Percentiles rank a stretch among this genome's conserved stretches.
Conservation (phyloP, 148 eudicot genomes). For the Persicaria tinctoria region DNA sequence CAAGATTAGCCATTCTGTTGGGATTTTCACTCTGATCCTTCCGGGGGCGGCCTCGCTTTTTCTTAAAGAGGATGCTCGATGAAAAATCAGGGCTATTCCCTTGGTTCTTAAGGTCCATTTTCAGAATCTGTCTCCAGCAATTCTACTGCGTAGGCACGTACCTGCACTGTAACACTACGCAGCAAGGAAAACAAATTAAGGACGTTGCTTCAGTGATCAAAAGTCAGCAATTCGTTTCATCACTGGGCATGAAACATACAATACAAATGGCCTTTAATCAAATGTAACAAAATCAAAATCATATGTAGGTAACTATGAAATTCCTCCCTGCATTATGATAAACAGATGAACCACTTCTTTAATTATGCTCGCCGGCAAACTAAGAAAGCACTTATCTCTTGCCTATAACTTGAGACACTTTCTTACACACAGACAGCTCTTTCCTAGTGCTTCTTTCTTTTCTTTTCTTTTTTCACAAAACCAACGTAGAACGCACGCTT, state of each 20-base stretch:
- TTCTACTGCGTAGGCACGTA: neutral
- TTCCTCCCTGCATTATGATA: neutral
- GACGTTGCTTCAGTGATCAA: neutral
- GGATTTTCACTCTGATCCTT: slow-evolving; percentile 50
- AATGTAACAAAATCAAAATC: neutral
- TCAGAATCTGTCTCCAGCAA: slow-evolving; percentile 16
- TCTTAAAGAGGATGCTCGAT: slow-evolving; percentile 31
- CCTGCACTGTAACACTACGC: slow-evolving; percentile 8
- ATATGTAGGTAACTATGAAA: neutral
- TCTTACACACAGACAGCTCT: neutral
- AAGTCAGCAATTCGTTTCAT: neutral
- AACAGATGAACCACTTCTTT: neutral
- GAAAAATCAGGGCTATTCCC: slow-evolving; percentile 20
- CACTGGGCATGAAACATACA: neutral
- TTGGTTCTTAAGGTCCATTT: slow-evolving; percentile 44
- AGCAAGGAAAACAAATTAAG: neutral
- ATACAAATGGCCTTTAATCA: neutral
- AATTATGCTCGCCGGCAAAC: neutral
- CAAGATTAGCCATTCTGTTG: slow-evolving; percentile 9
- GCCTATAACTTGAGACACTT: neutral
- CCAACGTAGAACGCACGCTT: neutral
- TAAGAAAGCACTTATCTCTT: neutral
- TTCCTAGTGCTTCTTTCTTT: neutral
- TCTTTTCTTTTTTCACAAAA: neutral
- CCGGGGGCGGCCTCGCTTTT: slow-evolving; percentile 84